Conservation (phyloP, 768 basidiomycete species). For the Calocybe indica region DNA sequence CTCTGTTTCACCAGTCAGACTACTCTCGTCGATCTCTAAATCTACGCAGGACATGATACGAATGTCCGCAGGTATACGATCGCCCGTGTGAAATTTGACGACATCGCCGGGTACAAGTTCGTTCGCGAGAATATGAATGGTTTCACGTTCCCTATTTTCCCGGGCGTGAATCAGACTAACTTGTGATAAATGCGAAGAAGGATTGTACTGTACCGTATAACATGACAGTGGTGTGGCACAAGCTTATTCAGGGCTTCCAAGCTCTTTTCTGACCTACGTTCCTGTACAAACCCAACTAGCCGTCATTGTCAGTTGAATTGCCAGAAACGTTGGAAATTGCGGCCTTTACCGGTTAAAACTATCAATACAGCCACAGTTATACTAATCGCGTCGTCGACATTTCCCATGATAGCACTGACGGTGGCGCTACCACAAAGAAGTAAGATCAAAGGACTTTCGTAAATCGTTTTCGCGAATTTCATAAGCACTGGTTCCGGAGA, state of each 20-base stretch:
- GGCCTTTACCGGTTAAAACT: conserved; percentile 76
- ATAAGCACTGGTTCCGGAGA: conserved; percentile 73
- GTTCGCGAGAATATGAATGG: conserved; percentile 83
- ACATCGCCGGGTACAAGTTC: conserved; percentile 96
- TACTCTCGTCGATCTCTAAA: conserved; percentile 93
- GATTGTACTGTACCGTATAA: conserved; percentile 49
- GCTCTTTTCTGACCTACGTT: conserved; percentile 90
- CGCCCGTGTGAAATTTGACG: conserved; percentile 83
- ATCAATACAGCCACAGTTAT: conserved; percentile 91
- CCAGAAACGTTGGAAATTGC: background rate
- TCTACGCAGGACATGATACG: conserved; percentile 78
- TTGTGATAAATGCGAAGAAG: conserved; percentile 14
- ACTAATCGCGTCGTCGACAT: conserved; percentile 89
- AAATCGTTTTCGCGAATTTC: conserved; percentile 94
- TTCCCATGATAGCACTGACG: conserved; percentile 91
- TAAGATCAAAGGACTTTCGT: conserved; percentile 90
- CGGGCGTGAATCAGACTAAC: conserved; percentile 17
- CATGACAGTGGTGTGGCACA: conserved; percentile 94
- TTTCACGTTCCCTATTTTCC: conserved; percentile 45
- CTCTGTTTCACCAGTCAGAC: conserved; percentile 88
- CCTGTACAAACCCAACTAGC: conserved; percentile 90
- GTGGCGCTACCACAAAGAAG: conserved; percentile 85
- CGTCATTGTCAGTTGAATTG: background rate
- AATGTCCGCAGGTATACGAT: conserved; percentile 92
- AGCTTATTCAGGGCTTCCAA: conserved; percentile 94